Base-by-base conservation (phyloP, 768 basidiomycete species). In the Peribolospora kevripleyi region DNA sequence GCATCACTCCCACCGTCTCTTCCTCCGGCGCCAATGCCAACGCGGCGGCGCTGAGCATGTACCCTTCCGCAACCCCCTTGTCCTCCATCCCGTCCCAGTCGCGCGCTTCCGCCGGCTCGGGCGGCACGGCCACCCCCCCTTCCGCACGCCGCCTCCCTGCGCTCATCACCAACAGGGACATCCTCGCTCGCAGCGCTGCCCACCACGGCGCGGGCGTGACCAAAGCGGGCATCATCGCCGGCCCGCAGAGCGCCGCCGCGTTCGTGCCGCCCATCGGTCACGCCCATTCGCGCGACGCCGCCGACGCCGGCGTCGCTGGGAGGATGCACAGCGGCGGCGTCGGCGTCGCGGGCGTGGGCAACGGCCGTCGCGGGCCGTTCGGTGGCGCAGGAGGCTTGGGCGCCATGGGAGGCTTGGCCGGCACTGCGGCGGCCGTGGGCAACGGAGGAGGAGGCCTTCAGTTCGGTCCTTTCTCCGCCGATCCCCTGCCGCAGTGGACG, bases 201-300 rank as follows among this genome's bases (percentile, higher is more conserved):
- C 13, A 48, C 41, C 7, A 41, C 40, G 13, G 14, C 39, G 43
- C 7, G 42, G 8, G 7, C 13, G 25, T 3, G 3, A 9, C 41
- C 36, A 43, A 25, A 7, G 25, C 39, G 48, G 7, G 10, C 14
- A 36, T 7, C 10, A 50, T 7, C 7, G 39, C 48, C 7, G 10
- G 39, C 48, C 7, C 14, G 48, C 48, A 50, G 14, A 50, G 48
- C 61, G 70, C 74, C 9, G 68, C 73, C 0, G 70, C 71, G 1
- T 76, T 70, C 61, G 70, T 71, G 5, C 70, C 69, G 9, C 67
- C 68, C 42, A 71, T 72, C 58, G 70, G 68, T 0, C 73, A 73
- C 62, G 68, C 62, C 51, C 59, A 62, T 42, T 48, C 53, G 4
- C 25, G 25, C 25, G 25, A 25, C 50, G 49, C 5, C 25, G 49